Percentiles rank a stretch among this genome's conserved stretches.
Conservation (phyloP, 1,139 yeast species). For the Eremothecium sinecaudum region DNA sequence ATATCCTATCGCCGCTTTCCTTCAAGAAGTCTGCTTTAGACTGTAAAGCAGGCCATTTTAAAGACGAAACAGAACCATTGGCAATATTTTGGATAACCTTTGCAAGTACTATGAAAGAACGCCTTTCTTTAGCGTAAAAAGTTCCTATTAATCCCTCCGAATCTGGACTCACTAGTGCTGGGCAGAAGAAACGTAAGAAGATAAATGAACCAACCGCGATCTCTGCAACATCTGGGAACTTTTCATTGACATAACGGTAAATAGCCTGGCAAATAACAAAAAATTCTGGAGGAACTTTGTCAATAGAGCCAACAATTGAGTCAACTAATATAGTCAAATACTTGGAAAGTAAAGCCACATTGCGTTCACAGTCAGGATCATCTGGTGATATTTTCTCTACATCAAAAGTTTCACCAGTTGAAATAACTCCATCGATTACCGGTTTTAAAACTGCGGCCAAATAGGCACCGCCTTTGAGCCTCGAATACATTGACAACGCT, state of each 20-base stretch:
- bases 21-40: slow-evolving; percentile 37
- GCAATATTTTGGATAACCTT: slow-evolving; percentile 83
- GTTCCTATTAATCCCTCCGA: slow-evolving; percentile 42
- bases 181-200: slow-evolving; percentile 78
- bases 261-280: slow-evolving; percentile 68
- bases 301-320: slow-evolving; percentile 48
- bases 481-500: slow-evolving; percentile 61
- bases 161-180: slow-evolving; percentile 88
- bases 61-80: slow-evolving; percentile 54
- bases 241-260: slow-evolving; percentile 49
- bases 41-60: slow-evolving; percentile 52
- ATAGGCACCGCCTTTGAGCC: slow-evolving; percentile 54
- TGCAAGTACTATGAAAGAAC: slow-evolving; percentile 73
- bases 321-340: slow-evolving; percentile 54
- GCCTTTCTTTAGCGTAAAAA: slow-evolving; percentile 43
- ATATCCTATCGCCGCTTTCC: slow-evolving; percentile 39
- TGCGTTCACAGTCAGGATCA: slow-evolving; percentile 35
- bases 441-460: slow-evolving; percentile 47
- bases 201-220: slow-evolving; percentile 83
- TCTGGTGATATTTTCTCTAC: slow-evolving; percentile 47
- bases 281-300: slow-evolving; percentile 61
- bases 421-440: slow-evolving; percentile 42
- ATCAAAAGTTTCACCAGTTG: slow-evolving; percentile 47
- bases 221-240: slow-evolving; percentile 54
- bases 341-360: slow-evolving; percentile 45